phyloP scores from a whole-genome alignment of 2,329 filamentous ascomycete genomes.

The Cladophialophora carrionii region DNA sequence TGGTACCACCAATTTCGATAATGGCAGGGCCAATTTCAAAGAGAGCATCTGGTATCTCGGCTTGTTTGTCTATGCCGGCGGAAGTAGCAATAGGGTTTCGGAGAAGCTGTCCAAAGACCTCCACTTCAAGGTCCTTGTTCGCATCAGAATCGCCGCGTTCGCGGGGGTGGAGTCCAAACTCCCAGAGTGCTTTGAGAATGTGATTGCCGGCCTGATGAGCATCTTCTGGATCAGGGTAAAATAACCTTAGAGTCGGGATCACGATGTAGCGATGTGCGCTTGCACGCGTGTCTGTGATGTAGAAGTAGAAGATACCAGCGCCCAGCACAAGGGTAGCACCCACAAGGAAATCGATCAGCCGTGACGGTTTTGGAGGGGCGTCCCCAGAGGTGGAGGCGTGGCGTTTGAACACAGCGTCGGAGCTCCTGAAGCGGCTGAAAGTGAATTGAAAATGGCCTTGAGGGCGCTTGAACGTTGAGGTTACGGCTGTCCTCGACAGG shows the following conservation, averaged over 20 bases:
- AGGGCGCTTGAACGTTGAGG: conserved; percentile 2
- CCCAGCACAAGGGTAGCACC: conserved; percentile 59
- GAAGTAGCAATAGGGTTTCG: conserved; percentile 90
- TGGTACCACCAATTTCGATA: conserved; percentile 90
- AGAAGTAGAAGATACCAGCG: conserved; percentile 61
- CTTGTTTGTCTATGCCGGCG: conserved; percentile 94
- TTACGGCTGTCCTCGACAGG: neutral
- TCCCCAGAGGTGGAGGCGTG: conserved; percentile 33
- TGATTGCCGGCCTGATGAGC: conserved; percentile 82
- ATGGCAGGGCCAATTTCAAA: conserved; percentile 83
- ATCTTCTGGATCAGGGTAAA: conserved; percentile 67
- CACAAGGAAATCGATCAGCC: conserved; percentile 56
- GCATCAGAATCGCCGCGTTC: conserved; percentile 70
- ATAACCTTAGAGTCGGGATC: conserved; percentile 50
- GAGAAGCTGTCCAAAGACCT: conserved; percentile 77
- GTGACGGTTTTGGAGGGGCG: conserved; percentile 42
- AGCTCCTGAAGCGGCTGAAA: conserved; percentile 4
- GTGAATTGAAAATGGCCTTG: conserved; percentile 3
- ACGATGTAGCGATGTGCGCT: conserved; percentile 70
- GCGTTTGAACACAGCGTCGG: conserved; percentile 18
- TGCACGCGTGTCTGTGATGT: conserved; percentile 74
- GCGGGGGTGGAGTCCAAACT: conserved; percentile 75
- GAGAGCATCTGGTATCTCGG: conserved; percentile 80
- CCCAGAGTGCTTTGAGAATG: conserved; percentile 71
- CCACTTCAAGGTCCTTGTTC: conserved; percentile 58